A percentile compares a stretch with the other conserved stretches of the same genome.
phyloP scores from a whole-genome alignment of 805 yeast species.

The Blastobotrys mokoenaii region DNA sequence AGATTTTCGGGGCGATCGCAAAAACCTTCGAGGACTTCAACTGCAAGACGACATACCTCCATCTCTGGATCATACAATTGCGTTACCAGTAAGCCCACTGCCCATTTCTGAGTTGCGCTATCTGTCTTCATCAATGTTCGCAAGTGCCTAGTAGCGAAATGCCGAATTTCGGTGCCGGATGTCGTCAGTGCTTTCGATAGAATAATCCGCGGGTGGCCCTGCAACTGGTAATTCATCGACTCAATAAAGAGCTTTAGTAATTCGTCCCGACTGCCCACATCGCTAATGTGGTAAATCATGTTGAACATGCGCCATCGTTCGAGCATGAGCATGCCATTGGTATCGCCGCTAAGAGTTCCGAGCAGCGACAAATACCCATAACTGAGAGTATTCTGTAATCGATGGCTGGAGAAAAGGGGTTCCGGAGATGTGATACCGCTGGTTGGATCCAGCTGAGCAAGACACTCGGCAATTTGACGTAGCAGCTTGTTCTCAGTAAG shows the following conservation, averaged over 20 bases:
- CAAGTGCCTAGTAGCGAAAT: slow-evolving; percentile 50
- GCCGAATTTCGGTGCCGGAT: slow-evolving; percentile 43
- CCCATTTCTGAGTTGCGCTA: slow-evolving; percentile 32
- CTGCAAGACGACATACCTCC: slow-evolving; percentile 48
- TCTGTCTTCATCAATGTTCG: slow-evolving; percentile 30
- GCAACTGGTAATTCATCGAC: slow-evolving; percentile 49
- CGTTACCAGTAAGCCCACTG: slow-evolving; percentile 46
- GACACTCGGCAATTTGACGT: slow-evolving; percentile 82
- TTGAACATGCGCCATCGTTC: slow-evolving; percentile 82
- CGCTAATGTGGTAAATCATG: slow-evolving; percentile 63
- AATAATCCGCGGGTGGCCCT: slow-evolving; percentile 61
- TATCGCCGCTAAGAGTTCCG: slow-evolving; percentile 57
- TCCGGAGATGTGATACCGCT: slow-evolving; percentile 67
- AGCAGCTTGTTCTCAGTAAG: slow-evolving; percentile 66
- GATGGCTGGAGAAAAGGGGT: slow-evolving; percentile 57
- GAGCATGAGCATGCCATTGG: slow-evolving; percentile 58
- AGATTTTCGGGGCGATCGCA: slow-evolving; percentile 41
- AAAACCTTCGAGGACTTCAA: slow-evolving; percentile 43
- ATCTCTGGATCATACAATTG: slow-evolving; percentile 62
- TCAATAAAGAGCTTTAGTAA: slow-evolving; percentile 50
- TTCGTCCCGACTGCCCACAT: slow-evolving; percentile 45
- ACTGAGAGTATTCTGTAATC: slow-evolving; percentile 57
- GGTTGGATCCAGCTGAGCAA: slow-evolving; percentile 75
- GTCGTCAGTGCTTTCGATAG: slow-evolving; percentile 56
- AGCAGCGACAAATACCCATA: slow-evolving; percentile 72